A percentile compares a stretch with the other conserved stretches of the same genome.
Conservation (phyloP, 1,284 basidiomycete genomes). For the Leccinum idahoense region DNA sequence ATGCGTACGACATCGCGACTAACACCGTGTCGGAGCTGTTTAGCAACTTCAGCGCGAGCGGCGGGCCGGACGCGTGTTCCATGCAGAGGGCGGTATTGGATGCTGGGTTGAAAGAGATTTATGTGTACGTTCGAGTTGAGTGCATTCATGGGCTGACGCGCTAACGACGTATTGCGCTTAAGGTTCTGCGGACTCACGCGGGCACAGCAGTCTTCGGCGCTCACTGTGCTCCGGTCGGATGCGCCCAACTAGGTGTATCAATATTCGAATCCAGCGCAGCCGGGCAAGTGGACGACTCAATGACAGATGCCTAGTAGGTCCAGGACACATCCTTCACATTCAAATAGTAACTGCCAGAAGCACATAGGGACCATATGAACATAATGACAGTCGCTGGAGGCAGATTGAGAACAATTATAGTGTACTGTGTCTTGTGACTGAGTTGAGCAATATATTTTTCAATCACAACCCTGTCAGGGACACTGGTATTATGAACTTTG, state of each 20-base stretch:
- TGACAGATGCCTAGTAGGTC: too few relatives aligned
- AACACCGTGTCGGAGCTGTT: conserved; percentile 58
- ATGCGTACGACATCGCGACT: conserved; percentile 58
- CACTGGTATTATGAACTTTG: too few relatives aligned
- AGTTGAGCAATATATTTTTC: too few relatives aligned
- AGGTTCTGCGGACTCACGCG: conserved; percentile 60
- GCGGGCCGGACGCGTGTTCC: conserved; percentile 65
- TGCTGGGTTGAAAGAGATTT: conserved; percentile 57
- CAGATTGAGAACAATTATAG: too few relatives aligned
- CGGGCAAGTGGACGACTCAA: conserved; percentile 53
- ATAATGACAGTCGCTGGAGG: too few relatives aligned
- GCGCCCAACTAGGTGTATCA: conserved; percentile 61
- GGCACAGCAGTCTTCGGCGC: conserved; percentile 33
- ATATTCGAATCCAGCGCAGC: conserved; percentile 43
- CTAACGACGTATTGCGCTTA: not conserved
- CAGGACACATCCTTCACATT: too few relatives aligned
- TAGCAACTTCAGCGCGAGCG: conserved; percentile 48
- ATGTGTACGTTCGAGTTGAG: conserved; percentile 50
- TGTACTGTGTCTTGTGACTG: too few relatives aligned
- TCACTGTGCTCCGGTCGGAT: conserved; percentile 44
- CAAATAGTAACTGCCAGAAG: too few relatives aligned
- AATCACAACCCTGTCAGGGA: too few relatives aligned
- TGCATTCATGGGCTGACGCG: not conserved
- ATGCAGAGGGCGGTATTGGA: conserved; percentile 70
- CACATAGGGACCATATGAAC: too few relatives aligned